phyloP scores from a whole-genome alignment of 1,139 yeast species.

The Saccharomyces hybrid region DNA sequence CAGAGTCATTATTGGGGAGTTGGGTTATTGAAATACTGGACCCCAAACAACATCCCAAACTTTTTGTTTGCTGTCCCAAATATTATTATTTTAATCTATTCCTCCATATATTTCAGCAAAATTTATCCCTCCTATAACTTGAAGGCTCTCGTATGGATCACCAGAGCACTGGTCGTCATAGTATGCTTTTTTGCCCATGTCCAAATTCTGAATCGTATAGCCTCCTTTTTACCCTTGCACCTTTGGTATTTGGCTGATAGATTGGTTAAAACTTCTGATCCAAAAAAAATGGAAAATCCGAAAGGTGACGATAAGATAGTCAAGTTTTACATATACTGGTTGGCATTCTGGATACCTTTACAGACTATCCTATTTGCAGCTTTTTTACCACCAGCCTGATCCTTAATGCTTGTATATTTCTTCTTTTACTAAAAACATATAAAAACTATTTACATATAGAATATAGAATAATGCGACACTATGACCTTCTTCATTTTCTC shows the following conservation, averaged over 20 bases:
- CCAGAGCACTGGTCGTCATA: slow-evolving; percentile 40
- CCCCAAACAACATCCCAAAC: slow-evolving; percentile 70
- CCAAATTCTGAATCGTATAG: slow-evolving; percentile 75
- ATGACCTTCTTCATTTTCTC: neutral
- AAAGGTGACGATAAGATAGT: slow-evolving; percentile 22
- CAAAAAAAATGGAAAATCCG: slow-evolving; percentile 8
- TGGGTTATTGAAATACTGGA: slow-evolving; percentile 81
- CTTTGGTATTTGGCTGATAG: slow-evolving; percentile 60
- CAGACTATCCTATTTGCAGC: slow-evolving; percentile 58
- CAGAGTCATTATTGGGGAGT: slow-evolving; percentile 78
- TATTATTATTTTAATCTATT: slow-evolving; percentile 35
- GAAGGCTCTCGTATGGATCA: slow-evolving; percentile 38
- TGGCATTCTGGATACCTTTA: slow-evolving; percentile 46
- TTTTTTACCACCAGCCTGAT: slow-evolving; percentile 68
- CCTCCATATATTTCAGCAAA: slow-evolving; percentile 28
- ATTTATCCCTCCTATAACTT: slow-evolving; percentile 23
- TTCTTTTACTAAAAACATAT: neutral
- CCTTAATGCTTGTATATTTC: neutral
- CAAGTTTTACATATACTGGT: slow-evolving; percentile 35
- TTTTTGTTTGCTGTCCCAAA: slow-evolving; percentile 74
- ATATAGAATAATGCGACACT: neutral
- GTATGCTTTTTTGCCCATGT: slow-evolving; percentile 67
- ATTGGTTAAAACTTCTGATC: slow-evolving; percentile 15
- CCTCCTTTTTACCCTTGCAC: slow-evolving; percentile 66
- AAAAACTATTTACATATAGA: neutral